Base-by-base conservation (phyloP, 2,329 filamentous ascomycete species). In the Arthrobotrys musiformis region DNA sequence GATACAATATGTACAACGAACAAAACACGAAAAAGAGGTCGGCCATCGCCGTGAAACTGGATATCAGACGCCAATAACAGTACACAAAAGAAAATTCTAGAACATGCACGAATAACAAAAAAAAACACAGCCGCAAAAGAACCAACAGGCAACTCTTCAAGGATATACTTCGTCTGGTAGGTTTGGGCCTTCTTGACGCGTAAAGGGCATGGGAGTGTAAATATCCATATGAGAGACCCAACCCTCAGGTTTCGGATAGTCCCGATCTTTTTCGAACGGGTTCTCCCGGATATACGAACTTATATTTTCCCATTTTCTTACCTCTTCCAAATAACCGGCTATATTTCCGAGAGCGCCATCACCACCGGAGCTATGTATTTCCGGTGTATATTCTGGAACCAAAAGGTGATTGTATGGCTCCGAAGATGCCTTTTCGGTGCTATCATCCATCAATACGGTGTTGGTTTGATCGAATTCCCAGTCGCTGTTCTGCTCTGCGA, bases 391-490 rank as follows among this genome's bases (percentile, higher is more conserved):
- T 83, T 96, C 93, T 0, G 93, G 92, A 22, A 98, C 87, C 79
- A 90, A 86, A 8, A 98, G 84, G 22, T 95, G 86, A 81, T 98
- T 98, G 84, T 89, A 88, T 0, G 95, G 95, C 83, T 99, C 93
- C 68, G 88, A 90, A 26, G 89, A 86, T 0, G 91, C 94, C 85
- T 98, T 99, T 81, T 94, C 87, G 0, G 84, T 81, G 30, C 90
- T 92, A 84, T 98, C 95, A 80, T 99, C 95, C 42, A 98, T 89
- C 26, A 99, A 86, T 5, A 98, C 87, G 0, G 95, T 98, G 83
- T 98, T 97, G 61, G 87, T 87, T 84, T 97, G 85, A 88, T 83
- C 87, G 86, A 35, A 85, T 84, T 6, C 78, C 42, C 35, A 50
- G 6, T 28, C 81, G 70, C 82, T 82, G 22, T 90, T 83, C 2